phyloP scores from a whole-genome alignment of 345 rosid genomes.

The Murraya koenigii region DNA sequence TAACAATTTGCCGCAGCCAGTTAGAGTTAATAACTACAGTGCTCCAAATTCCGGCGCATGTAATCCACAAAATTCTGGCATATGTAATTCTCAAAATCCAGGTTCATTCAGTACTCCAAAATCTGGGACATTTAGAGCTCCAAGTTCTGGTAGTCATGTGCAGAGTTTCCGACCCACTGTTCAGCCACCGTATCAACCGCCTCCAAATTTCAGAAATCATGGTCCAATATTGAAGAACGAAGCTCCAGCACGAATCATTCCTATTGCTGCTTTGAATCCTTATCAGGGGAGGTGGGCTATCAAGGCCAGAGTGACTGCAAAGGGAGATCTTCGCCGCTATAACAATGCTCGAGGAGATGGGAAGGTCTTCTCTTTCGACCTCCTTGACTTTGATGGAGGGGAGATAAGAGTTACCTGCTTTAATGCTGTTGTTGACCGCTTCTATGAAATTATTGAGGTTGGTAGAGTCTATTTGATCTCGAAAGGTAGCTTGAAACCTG shows the following conservation, averaged over 20 bases:
- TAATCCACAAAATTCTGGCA: constrained; percentile 10
- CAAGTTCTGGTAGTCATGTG: constrained; percentile 31
- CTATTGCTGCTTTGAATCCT: constrained; percentile 81
- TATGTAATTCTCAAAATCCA: constrained; percentile 11
- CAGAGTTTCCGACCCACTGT: constrained; percentile 59
- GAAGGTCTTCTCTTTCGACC: constrained; percentile 86
- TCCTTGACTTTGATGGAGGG: constrained; percentile 90
- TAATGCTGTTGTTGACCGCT: constrained; percentile 80
- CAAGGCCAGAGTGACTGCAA: constrained; percentile 88
- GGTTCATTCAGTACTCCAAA: neutral
- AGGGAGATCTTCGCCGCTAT: constrained; percentile 84
- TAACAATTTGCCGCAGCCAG: constrained; percentile 27
- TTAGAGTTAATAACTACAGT: constrained; percentile 22
- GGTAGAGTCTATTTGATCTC: constrained; percentile 84
- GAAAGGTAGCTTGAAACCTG: constrained; percentile 86
- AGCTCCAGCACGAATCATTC: constrained; percentile 79
- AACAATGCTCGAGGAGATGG: constrained; percentile 93
- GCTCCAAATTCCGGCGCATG: constrained; percentile 46
- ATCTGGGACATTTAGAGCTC: constrained; percentile 9
- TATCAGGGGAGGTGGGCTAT: constrained; percentile 95
- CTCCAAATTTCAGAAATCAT: constrained; percentile 66
- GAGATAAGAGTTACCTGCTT: constrained; percentile 90
- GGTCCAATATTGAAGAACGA: constrained; percentile 87
- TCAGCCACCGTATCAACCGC: constrained; percentile 80
- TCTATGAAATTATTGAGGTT: constrained; percentile 67